Base-by-base conservation (phyloP, 352 stramenopile genomes). In the Phytophthora idaei region DNA sequence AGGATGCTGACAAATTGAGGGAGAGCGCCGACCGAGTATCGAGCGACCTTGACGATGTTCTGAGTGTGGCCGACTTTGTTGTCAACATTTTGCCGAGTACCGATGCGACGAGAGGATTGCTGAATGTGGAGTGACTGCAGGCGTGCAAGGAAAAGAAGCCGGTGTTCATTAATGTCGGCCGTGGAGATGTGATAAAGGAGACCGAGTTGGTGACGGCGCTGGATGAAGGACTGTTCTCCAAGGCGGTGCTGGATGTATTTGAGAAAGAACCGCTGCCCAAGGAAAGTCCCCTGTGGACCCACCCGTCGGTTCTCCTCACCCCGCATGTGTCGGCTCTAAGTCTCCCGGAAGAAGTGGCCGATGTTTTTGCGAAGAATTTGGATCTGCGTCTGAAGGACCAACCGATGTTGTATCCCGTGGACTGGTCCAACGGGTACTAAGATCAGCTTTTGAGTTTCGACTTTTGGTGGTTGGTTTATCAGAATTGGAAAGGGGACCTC, bases 131-230 rank as follows among this genome's bases (percentile, higher is more conserved):
- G 25, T 72, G 64, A 14, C 61, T 97, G 11, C 29, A 73, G 28
- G 53, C 66, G 8, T 92, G 85, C 49, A 64, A 68, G 0, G 41
- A 61, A 5, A 83, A 87, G 73, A 68, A 87, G 66, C 87, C 87
- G 15, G 77, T 95, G 37, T 89, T 97, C 61, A 85, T 97, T 68
- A 97, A 97, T 69, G 86, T 95, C 21, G 91, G 91, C 17, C 81
- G 90, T 41, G 91, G 91, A 12, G 89, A 97, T 65, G 74, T 97
- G 29, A 83, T 96, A 47, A 63, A 68, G 15, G 87, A 95, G 69
- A 53, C 52, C n/a, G 70, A 75, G 14, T 61, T 97, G 50, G n/a
- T 97, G 25, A 7, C 34, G n/a, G 87, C 89, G 27, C 60, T 97
- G 36, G 77, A 96, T 55, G 50, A 73, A 1, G 55, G 74, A 17